Evolutionary conservation across 805 yeast species (phyloP), one percentile per base, ranked within the genome.

Genomic region (Cyberlindnera saturnus): DNA sequence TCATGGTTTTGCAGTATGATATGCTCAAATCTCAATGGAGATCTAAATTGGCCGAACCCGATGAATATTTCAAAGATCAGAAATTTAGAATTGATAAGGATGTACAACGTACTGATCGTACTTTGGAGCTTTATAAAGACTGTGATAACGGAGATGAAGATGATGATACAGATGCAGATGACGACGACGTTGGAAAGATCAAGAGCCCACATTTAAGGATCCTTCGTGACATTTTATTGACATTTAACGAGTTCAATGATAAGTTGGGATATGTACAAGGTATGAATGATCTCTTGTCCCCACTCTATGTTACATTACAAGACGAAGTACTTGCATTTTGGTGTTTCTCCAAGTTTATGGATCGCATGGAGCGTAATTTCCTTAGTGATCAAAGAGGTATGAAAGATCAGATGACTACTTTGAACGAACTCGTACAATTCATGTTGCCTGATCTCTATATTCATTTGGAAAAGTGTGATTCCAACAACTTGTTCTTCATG

Each of bases 221-320:
- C 40, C 65, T 93, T 66, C 75, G 87, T 52, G 89, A 85, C 53
- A 84, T 93, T 47, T 69, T 93, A 33, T 71, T 89, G 44, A 86
- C 97, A 0, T 91, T 84, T 57, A 91, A 93, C 61, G 89, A 86
- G 62, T 74, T 81, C 60, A 90, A 93, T 61, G 71, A 69, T 37
- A 83, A 88, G 52, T 65, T 93, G 52, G 99, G 99, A 1, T 93
- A 93, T 57, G 96, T 93, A 16, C 99, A 93, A 66, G 99, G 99
- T 2, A 93, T 93, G 99, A 80, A 93, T 9, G 99, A 93, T 62
- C 67, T 93, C 40, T 67, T 93, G 32, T 84, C 96, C 0, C 97
- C 97, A 0, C 64, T 93, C 3, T 93, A 88, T 60, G 77, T 73
- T 41, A 64, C 70, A 9, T 49, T 71, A 8, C 73, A 74, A 51